Base-by-base conservation (phyloP, 768 basidiomycete species). In the Auriscalpium vulgare region DNA sequence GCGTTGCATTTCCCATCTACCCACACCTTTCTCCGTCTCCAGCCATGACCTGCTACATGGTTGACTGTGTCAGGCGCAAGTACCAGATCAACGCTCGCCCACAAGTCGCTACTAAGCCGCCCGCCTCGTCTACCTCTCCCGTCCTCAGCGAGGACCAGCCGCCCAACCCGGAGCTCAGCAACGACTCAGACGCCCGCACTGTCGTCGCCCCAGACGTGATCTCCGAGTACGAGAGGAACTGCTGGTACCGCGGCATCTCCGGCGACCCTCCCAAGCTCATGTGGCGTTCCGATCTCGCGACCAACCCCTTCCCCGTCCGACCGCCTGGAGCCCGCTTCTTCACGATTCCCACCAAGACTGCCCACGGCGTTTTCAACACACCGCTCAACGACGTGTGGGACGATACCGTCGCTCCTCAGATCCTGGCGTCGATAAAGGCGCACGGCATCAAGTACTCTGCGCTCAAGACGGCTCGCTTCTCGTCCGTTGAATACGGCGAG, bases 331-430 rank as follows among this genome's bases (percentile, higher is more conserved):
- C 50, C 60, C 37, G 51, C 36, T 62, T 59, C 60, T 57, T 34
- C 48, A 50, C 59, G 16, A 50, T 73, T 63, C 69, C 70, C 37
- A 50, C 56, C 59, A 78, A 78, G 68, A 73, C 73, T n/a, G 52
- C 67, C 49, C 65, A 63, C 23, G 74, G 73, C 36, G 73, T 75
- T 65, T 72, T 68, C 59, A 62, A 62, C 46, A 75, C 74, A 58
- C 65, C 68, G 53, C 74, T 78, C 55, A 74, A 74, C 59, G 23
- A 7, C 4, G 69, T 75, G 61, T 78, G 76, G 77, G 56, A n/a
- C n/a, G n/a, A 66, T 57, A 60, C 50, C 60, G 72, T 77, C 56
- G 69, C 65, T 66, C 73, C 71, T 60, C 53, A 65, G 61, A 74
- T 77, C 64, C 10, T 61, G 16, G 65, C 68, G 54, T 54, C 71